Evolutionary conservation across 768 basidiomycete species (phyloP).

Genomic region (Rubroboletus pulcherrimus): DNA sequence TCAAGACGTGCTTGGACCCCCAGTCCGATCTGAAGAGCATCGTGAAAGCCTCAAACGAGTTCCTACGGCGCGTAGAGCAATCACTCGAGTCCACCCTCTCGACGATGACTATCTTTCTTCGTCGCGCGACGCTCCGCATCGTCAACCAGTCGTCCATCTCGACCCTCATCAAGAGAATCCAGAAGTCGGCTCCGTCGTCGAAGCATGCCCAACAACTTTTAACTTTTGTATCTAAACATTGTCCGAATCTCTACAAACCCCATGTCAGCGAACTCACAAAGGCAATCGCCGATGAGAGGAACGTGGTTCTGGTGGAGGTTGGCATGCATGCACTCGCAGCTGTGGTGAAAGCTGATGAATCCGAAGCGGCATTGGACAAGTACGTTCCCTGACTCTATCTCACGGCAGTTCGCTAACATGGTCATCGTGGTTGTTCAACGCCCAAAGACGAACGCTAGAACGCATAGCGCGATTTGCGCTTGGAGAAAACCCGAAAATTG

Average conservation of each 20-base stretch:
- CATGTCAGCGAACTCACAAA: conserved; percentile 78
- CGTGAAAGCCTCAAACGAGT: conserved; percentile 79
- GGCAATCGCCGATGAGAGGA: conserved; percentile 64
- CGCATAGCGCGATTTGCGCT: conserved; percentile 56
- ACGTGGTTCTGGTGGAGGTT: conserved; percentile 52
- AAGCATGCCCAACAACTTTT: conserved; percentile 52
- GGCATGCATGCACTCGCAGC: conserved; percentile 76
- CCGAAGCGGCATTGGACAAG: conserved; percentile 61
- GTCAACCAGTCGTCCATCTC: conserved; percentile 86
- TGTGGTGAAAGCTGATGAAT: conserved; percentile 55
- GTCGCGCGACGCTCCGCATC: conserved; percentile 65
- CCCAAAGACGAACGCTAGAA: conserved; percentile 60
- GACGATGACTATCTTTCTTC: conserved; percentile 71
- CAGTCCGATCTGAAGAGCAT: conserved; percentile 80
- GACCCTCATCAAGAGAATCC: conserved; percentile 67
- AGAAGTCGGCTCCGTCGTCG: conserved; percentile 41
- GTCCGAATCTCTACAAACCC: conserved; percentile 65
- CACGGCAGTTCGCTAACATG: neutral
- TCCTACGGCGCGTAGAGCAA: conserved; percentile 72
- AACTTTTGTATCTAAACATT: conserved; percentile 66
- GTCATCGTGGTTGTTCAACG: neutral
- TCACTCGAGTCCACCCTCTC: conserved; percentile 52
- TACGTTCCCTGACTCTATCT: conserved; percentile 34
- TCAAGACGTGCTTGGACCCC: conserved; percentile 78
- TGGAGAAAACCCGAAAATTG: conserved; percentile 58